Conservation (phyloP, 768 basidiomycete species). For the Lentinula sp. region DNA sequence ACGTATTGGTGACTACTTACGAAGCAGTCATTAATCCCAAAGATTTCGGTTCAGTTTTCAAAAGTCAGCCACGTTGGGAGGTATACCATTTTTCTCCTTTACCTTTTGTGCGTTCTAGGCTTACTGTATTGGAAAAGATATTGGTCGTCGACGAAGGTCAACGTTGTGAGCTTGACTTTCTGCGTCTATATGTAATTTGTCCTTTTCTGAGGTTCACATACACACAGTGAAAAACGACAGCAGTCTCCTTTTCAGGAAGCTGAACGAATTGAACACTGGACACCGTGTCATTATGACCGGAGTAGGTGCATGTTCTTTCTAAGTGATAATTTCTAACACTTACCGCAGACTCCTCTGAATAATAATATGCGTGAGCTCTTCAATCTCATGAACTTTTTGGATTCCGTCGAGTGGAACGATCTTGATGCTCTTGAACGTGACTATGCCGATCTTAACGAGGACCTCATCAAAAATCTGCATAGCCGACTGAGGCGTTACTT, state of each 20-base stretch:
- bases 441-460: slow-evolving; percentile 74
- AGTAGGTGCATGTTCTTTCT: slow-evolving; percentile 29
- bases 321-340: neutral
- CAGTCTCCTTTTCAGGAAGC: slow-evolving; percentile 73
- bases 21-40: slow-evolving; percentile 68
- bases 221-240: slow-evolving; percentile 74
- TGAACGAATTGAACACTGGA: slow-evolving; percentile 70
- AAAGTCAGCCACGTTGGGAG: slow-evolving; percentile 85
- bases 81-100: slow-evolving; percentile 19
- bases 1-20: slow-evolving; percentile 92
- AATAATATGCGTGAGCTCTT: slow-evolving; percentile 97
- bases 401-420: slow-evolving; percentile 70
- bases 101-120: neutral
- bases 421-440: slow-evolving; percentile 68
- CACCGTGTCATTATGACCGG: slow-evolving; percentile 91
- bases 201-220: slow-evolving; percentile 9
- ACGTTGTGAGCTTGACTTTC: slow-evolving; percentile 51
- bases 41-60: slow-evolving; percentile 75
- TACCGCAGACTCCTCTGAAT: slow-evolving; percentile 78
- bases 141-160: slow-evolving; percentile 93
- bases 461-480: slow-evolving; percentile 77
- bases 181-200: neutral
- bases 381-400: slow-evolving; percentile 95
- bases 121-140: slow-evolving; percentile 25
- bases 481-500: slow-evolving; percentile 81